Evolutionary conservation across 768 basidiomycete genomes (phyloP), one percentile per base, ranked within the genome.

Genomic region (Leccinum arenicola): DNA sequence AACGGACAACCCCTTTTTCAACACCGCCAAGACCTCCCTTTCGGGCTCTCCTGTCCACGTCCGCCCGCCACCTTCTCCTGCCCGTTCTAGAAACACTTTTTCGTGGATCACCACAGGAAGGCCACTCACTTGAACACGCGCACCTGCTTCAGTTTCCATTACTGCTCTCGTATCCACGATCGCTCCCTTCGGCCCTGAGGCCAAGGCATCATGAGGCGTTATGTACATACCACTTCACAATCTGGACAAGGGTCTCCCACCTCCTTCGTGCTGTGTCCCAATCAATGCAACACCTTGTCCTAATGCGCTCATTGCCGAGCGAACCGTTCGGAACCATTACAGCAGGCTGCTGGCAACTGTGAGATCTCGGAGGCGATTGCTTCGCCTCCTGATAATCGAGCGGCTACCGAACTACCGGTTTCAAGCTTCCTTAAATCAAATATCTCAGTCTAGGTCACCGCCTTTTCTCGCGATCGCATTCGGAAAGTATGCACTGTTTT

Each of bases 351-450:
- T 70, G 67, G 64, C 67, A 62, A 50, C 60, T 51, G 60, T 60
- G 51, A 73, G 72, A 72, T 72, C 71, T 71, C 71, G 71, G 71
- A 62, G 68, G 71, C 71, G 71, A 72, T 72, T 59, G 4, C 50
- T 50, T 63, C 68, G 62, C 63, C 68, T 70, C 70, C 68, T 71
- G 67, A 67, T 68, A 69, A 68, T 73, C 68, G 66, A 69, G 62
- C 62, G 67, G 67, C 54, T 73, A 68, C 70, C 70, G 53, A 57
- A 36, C 36, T 69, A 51, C 63, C 65, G 73, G 69, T 56, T 62
- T 67, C 70, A 62, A 69, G 45, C 70, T 74, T 59, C 62, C 54
- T 63, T 61, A 57, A 54, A 71, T 66, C 62, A 61, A 58, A 66
- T 66, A 64, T 73, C 60, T 65, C 65, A 73, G 65, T 65, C 65